phyloP scores from a whole-genome alignment of 2,329 filamentous ascomycete genomes.

The Dothideomycetes sp. region DNA sequence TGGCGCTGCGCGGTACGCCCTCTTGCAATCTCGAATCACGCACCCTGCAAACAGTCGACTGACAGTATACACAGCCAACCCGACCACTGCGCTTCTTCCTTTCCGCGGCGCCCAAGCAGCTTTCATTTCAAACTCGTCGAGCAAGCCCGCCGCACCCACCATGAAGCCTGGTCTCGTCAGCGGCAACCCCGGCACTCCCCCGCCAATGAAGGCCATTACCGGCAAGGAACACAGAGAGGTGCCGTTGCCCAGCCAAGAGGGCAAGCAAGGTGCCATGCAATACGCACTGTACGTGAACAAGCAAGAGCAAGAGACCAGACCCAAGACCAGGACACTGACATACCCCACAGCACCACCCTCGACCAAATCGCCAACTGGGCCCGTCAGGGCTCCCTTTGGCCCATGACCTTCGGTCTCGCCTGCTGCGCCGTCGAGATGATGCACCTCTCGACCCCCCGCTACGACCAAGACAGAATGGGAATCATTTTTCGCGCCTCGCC shows the following conservation, averaged over 20 bases:
- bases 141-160: slow-evolving; percentile 51
- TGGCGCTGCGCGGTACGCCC: slow-evolving; percentile 43
- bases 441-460: slow-evolving; percentile 76
- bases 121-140: slow-evolving; percentile 54
- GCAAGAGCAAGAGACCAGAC: neutral
- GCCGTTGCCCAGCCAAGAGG: slow-evolving; percentile 65
- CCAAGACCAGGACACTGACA: slow-evolving; percentile 12
- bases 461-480: slow-evolving; percentile 79
- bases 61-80: slow-evolving; percentile 45
- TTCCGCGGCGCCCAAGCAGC: slow-evolving; percentile 49
- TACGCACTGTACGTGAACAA: slow-evolving; percentile 65
- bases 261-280: slow-evolving; percentile 70
- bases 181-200: slow-evolving; percentile 42
- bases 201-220: slow-evolving; percentile 36
- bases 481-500: slow-evolving; percentile 87
- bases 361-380: slow-evolving; percentile 77
- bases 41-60: neutral
- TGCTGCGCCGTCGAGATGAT: slow-evolving; percentile 92
- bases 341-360: slow-evolving; percentile 53
- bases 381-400: slow-evolving; percentile 75
- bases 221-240: slow-evolving; percentile 54
- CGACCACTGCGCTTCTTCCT: slow-evolving; percentile 50
- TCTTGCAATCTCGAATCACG: neutral
- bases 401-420: slow-evolving; percentile 78
- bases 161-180: slow-evolving; percentile 38